phyloP scores from a whole-genome alignment of 2,329 filamentous ascomycete species.

The Leptographium procerum region DNA sequence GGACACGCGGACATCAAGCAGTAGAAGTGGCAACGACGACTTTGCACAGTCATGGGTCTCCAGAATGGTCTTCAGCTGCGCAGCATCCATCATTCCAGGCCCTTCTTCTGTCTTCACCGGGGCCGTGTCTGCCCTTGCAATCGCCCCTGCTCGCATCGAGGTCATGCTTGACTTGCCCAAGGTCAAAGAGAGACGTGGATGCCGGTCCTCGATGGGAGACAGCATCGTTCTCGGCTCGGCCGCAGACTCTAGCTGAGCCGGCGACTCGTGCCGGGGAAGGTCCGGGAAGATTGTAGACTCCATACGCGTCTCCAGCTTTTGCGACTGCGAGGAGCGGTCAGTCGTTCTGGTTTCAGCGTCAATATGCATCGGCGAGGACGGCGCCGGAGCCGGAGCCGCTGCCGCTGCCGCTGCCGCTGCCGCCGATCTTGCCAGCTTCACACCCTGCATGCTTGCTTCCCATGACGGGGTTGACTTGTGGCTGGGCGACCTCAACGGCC shows the following conservation, averaged over 20 bases:
- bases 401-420: no score
- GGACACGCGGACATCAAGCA: conserved; percentile 79
- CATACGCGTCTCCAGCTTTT: conserved; percentile 24
- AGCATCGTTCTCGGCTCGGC: conserved; percentile 23
- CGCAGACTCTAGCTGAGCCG: conserved; percentile 28
- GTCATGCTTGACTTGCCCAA: conserved; percentile 24
- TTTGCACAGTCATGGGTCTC: conserved; percentile 25
- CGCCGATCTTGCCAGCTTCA: background rate
- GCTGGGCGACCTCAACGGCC: conserved; percentile 35
- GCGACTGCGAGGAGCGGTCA: background rate
- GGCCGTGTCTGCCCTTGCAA: conserved; percentile 37
- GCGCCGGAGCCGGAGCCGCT: no score
- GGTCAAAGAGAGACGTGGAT: conserved; percentile 43
- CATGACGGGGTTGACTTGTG: conserved; percentile 32
- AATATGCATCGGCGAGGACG: conserved; percentile 26
- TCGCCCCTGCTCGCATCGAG: conserved; percentile 6
- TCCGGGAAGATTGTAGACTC: conserved; percentile 27
- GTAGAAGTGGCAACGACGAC: conserved; percentile 31
- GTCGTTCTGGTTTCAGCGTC: conserved; percentile 23
- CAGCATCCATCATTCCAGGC: conserved; percentile 40
- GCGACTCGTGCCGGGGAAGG: conserved; percentile 35
- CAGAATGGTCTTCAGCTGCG: conserved; percentile 46
- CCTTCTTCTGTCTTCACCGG: conserved; percentile 35
- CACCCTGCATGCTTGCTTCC: conserved; percentile 15
- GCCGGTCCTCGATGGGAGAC: conserved; percentile 36